Percentiles rank a stretch among this genome's conserved stretches.
Conservation (phyloP, 352 stramenopile genomes). For the Pythium phragmiticola region DNA sequence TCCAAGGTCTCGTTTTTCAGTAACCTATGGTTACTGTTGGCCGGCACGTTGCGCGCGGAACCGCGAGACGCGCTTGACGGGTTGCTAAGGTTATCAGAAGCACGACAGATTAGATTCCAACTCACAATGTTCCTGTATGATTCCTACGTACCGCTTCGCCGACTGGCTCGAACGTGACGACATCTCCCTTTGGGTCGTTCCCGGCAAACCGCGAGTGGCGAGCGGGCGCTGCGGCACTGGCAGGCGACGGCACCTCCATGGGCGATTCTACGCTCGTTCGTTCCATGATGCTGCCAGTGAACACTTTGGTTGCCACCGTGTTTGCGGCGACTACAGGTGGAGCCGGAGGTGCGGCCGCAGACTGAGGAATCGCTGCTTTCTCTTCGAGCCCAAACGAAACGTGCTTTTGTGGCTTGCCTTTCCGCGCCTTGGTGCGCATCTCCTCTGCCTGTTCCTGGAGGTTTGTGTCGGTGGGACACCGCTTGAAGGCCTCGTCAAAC, state of each 20-base stretch:
- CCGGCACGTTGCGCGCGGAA: conserved; percentile 66
- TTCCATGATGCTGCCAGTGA: conserved; percentile 75
- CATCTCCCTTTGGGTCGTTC: conserved; percentile 69
- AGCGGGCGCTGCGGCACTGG: conserved; percentile 16
- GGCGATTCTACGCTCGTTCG: conserved; percentile 38
- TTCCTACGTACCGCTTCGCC: conserved; percentile 66
- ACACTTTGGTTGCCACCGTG: conserved; percentile 41
- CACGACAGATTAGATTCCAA: not conserved
- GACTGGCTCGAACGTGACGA: conserved; percentile 67
- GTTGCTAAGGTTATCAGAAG: conserved; percentile 42
- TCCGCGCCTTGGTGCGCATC: conserved; percentile 37
- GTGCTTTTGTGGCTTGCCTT: conserved; percentile 11
- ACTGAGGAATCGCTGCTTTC: conserved; percentile 18
- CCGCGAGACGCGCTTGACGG: conserved; percentile 80
- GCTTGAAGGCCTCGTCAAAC: conserved; percentile 65
- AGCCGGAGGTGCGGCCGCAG: conserved; percentile 4
- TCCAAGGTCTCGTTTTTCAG: not conserved
- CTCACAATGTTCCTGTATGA: not conserved
- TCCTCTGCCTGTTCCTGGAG: conserved; percentile 61
- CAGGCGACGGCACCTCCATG: not conserved
- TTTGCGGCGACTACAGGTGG: conserved; percentile 16
- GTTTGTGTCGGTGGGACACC: conserved; percentile 67
- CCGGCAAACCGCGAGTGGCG: conserved; percentile 55
- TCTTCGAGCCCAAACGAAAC: conserved; percentile 20
- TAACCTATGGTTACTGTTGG: not conserved